These are phyloP conservation scores for Tetrahymena borealis DNA, from an alignment of 73 alveolate species.

Conservation along the genomic window DNA sequence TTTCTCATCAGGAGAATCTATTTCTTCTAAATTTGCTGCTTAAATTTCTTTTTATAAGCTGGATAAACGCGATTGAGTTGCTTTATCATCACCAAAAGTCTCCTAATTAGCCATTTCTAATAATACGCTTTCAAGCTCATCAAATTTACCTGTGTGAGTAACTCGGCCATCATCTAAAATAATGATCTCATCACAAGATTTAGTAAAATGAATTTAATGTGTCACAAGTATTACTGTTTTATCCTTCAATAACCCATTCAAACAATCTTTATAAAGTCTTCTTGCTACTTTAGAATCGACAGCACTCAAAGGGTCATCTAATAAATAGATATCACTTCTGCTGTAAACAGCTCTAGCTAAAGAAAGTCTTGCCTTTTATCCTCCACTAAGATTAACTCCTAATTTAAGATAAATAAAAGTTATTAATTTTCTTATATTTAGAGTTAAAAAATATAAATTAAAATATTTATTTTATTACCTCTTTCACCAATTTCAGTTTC, in stretches of 20 bases:
- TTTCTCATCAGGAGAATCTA: background rate
- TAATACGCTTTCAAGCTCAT: background rate
- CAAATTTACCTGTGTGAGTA: slow-evolving; percentile 2
- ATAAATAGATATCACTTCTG: slow-evolving; percentile 65
- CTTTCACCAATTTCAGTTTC: slow-evolving; percentile 75
- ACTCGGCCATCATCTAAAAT: slow-evolving; percentile 10
- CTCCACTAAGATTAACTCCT: slow-evolving; percentile 76
- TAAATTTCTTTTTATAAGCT: background rate
- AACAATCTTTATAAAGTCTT: slow-evolving; percentile 7
- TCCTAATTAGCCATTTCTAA: background rate
- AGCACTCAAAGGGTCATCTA: slow-evolving; percentile 84
- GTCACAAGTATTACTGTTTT: slow-evolving; percentile 27
- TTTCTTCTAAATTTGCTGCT: background rate
- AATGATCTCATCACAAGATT: slow-evolving; percentile 9
- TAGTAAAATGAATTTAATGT: slow-evolving; percentile 12
- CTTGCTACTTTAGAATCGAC: slow-evolving; percentile 73
- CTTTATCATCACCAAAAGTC: background rate
- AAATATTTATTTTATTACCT: slow-evolving; percentile 12
- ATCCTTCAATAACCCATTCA: background rate
- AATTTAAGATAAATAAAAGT: too few relatives aligned
- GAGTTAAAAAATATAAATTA: background rate
- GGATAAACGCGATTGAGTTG: background rate
- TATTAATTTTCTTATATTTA: background rate
- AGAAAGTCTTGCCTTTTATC: slow-evolving; percentile 92
- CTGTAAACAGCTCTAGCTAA: slow-evolving; percentile 93